Conservation (phyloP, 2,329 filamentous ascomycete genomes). For the Thelonectria olida region DNA sequence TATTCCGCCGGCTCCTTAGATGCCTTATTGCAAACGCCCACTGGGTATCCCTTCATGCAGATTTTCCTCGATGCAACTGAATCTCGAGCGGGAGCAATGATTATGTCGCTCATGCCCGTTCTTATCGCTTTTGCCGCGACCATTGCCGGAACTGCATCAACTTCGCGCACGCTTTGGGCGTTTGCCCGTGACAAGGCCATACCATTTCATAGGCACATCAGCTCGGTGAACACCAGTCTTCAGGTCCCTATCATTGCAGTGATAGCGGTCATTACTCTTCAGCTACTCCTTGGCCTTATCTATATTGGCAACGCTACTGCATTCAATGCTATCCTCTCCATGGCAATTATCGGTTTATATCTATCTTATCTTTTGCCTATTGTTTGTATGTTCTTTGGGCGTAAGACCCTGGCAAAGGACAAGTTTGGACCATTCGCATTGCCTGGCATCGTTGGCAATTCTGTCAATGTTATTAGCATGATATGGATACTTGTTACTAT, state of each 20-base stretch:
- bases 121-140: constrained; percentile 42
- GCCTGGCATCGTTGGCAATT: constrained; percentile 42
- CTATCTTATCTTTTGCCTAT: constrained; percentile 54
- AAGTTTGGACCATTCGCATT: constrained; percentile 42
- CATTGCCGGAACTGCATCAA: constrained; percentile 46
- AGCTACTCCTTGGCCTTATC: constrained; percentile 47
- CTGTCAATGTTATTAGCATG: constrained; percentile 51
- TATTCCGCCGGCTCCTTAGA: constrained; percentile 53
- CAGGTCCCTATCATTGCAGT: constrained; percentile 48
- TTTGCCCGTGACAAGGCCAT: constrained; percentile 50
- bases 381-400: constrained; percentile 47
- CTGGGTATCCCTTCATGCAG: constrained; percentile 55
- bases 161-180: constrained; percentile 50
- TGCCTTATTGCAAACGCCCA: constrained; percentile 48
- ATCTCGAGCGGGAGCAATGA: constrained; percentile 34
- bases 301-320: constrained; percentile 53
- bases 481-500: constrained; percentile 55
- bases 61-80: constrained; percentile 45
- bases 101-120: constrained; percentile 41
- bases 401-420: constrained; percentile 28
- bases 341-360: constrained; percentile 55
- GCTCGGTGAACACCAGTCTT: constrained; percentile 41
- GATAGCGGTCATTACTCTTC: constrained; percentile 34
- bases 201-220: constrained; percentile 48
- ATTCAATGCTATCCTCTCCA: constrained; percentile 51